phyloP scores from a whole-genome alignment of 2,329 filamentous ascomycete species.

The Fusarium circinatum region DNA sequence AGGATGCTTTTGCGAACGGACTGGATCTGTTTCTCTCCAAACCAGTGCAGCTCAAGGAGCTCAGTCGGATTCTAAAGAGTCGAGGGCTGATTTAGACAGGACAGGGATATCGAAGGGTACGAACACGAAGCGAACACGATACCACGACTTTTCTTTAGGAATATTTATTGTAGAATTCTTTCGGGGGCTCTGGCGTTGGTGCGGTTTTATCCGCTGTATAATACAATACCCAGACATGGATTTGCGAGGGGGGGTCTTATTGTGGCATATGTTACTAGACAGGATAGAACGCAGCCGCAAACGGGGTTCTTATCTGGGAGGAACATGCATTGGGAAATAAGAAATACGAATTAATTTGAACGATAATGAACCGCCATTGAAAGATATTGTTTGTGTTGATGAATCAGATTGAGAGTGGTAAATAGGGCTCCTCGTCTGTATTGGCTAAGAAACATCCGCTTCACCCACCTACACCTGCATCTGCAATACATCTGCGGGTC shows the following conservation, averaged over 20 bases:
- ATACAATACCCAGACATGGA: neutral
- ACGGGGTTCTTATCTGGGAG: neutral
- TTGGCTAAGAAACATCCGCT: no score
- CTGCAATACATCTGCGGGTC: neutral
- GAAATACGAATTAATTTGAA: neutral
- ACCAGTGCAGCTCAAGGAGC: slow-evolving; percentile 58
- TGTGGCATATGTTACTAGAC: slow-evolving; percentile 19
- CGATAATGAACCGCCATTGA: neutral
- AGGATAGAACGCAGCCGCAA: slow-evolving; percentile 17
- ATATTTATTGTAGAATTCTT: neutral
- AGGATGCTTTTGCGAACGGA: slow-evolving; percentile 64
- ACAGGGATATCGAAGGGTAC: neutral
- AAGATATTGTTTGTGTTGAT: no score
- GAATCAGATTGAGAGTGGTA: no score
- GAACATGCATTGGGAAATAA: neutral
- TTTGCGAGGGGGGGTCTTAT: neutral
- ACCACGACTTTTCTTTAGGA: neutral
- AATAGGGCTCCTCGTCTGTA: no score
- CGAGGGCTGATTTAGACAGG: slow-evolving; percentile 14
- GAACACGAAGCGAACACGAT: slow-evolving; percentile 20
- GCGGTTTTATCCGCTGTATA: slow-evolving; percentile 17
- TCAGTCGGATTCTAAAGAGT: slow-evolving; percentile 40
- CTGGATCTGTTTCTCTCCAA: slow-evolving; percentile 68
- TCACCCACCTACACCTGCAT: neutral
- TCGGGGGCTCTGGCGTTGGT: neutral